Evolutionary conservation across 371 early-diverging fungal species (phyloP), one percentile per base, ranked within the genome.

Genomic region (Mucor plumbeus): DNA sequence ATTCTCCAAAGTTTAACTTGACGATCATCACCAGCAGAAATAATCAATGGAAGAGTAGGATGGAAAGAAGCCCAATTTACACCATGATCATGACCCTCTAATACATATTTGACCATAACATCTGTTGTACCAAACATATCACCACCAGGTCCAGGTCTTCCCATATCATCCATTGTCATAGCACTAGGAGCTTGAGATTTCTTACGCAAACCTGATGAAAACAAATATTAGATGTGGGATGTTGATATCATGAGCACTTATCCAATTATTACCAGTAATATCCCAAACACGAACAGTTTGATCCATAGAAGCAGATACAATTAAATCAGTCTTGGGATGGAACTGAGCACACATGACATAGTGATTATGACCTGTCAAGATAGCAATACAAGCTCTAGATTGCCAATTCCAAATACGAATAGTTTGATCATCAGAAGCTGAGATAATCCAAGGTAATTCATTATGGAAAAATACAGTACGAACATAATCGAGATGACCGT

Each of bases 391-490:
- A 77, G 92, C 95, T 62, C 99, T 87, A n/a, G 97, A 97, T 82
- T 99, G 98, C 97, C 99, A 99, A 86, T 99, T 99, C 98, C 98
- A 99, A 64, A 99, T 96, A 67, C 99, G 94, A 69, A 99, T 96
- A 17, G 99, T 99, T 77, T 99, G 98, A 79, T 99, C 99, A 75
- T 99, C 99, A 17, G 98, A 97, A 39, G 96, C 92, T 65, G 91
- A 92, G 61, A 99, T 85, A 67, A 99, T 95, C 98, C 98, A 99
- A 36, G 99, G 99, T 69, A 92, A 88, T 77, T 98, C 99, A 71
- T 96, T 94, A 77, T 99, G 99, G 85, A 99, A 99, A 76, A 89
- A 95, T 7, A 98, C 94, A 9, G 96, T 95, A 67, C 99, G 95
- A 44, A 99, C 93, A 77, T 99, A 99, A 77, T 99, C 99, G 68